These are phyloP conservation scores for Paramecium sexaurelia DNA, from an alignment of 73 alveolate species.

Conservation along the genomic window DNA sequence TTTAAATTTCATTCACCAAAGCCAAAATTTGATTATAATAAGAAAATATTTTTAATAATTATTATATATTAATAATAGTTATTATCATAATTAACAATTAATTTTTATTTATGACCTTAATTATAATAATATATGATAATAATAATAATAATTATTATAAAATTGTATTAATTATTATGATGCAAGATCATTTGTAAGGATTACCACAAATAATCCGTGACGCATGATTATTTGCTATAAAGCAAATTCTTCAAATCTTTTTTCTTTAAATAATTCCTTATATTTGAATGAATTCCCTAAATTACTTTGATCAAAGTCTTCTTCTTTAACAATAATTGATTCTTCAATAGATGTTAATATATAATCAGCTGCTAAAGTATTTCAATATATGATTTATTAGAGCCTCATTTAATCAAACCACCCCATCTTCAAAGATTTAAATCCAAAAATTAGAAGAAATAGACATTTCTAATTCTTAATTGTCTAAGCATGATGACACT, in stretches of 20 bases:
- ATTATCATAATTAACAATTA: neutral
- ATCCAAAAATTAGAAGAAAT: neutral
- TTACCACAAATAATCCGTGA: slow-evolving; percentile 27
- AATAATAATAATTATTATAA: neutral
- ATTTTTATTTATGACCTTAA: neutral
- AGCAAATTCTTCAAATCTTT: neutral
- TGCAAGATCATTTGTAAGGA: slow-evolving; percentile 3
- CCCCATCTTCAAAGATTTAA: neutral
- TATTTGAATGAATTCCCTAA: slow-evolving; percentile 1
- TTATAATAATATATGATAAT: neutral
- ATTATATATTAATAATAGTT: neutral
- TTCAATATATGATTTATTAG: neutral
- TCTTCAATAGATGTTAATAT: slow-evolving; percentile 1
- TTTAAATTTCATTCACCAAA: slow-evolving; percentile 32
- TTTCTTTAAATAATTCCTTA: slow-evolving; percentile 37
- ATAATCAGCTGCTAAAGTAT: neutral
- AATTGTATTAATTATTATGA: neutral
- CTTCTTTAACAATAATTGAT: neutral
- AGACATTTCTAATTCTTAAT: neutral
- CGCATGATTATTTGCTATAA: neutral
- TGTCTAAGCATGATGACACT: neutral
- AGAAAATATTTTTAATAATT: neutral
- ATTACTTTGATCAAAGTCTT: neutral
- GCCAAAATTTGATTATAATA: slow-evolving; percentile 2
- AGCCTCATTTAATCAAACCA: neutral